Evolutionary conservation across 495 filamentous ascomycete genomes (phyloP).

Genomic region (Podospora tetraspora): DNA sequence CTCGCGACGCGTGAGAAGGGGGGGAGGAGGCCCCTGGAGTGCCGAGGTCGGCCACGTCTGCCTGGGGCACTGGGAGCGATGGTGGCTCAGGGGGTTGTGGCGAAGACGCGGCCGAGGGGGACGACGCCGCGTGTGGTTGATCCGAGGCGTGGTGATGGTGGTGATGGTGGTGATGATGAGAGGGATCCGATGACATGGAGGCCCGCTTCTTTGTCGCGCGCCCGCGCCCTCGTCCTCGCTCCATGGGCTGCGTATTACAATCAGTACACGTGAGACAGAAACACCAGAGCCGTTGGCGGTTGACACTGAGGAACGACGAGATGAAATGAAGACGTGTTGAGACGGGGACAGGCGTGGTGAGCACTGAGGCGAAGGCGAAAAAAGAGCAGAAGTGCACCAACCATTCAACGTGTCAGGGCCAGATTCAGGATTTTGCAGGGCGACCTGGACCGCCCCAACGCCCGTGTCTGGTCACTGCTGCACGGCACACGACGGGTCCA

Average conservation of each 20-base stretch:
- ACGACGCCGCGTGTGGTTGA: conserved; percentile 4
- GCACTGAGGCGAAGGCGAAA: conserved; percentile 27
- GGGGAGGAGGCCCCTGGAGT: not conserved
- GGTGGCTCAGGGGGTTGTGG: not conserved
- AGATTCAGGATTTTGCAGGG: conserved; percentile 7
- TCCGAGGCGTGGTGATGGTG: conserved; percentile 1
- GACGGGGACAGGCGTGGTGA: conserved; percentile 4
- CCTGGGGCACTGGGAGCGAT: not conserved
- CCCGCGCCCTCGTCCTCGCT: conserved; percentile 29
- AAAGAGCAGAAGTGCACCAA: conserved; percentile 30
- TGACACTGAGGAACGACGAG: not conserved
- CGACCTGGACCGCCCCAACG: conserved; percentile 7
- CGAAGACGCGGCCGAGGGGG: not conserved
- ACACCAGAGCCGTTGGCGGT: not conserved
- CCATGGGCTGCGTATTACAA: conserved; percentile 29
- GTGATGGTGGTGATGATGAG: conserved; percentile 12
- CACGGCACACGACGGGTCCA: not conserved
- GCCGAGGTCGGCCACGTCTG: not conserved
- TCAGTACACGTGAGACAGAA: not conserved
- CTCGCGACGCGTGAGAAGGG: not conserved
- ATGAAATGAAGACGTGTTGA: conserved; percentile 2
- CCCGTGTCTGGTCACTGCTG: conserved; percentile 7
- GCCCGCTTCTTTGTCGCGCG: conserved; percentile 32
- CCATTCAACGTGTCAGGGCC: conserved; percentile 33
- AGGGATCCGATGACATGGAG: conserved; percentile 16